Conservation (phyloP, 148 eudicot species). For the Silene latifolia region DNA sequence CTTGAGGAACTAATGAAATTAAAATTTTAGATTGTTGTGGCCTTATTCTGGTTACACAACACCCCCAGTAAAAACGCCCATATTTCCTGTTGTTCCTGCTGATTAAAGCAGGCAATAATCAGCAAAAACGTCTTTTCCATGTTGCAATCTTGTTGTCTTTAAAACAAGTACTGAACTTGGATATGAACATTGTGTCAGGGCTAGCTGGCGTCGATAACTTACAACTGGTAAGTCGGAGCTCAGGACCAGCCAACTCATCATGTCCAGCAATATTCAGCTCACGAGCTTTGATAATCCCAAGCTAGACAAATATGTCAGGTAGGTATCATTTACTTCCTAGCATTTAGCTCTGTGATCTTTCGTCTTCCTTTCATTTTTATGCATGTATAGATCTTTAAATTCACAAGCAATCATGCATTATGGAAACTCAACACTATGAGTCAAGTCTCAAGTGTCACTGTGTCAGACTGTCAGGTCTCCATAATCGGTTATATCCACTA, state of each 20-base stretch:
- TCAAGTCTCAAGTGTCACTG: background rate
- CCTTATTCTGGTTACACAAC: background rate
- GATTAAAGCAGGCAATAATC: background rate
- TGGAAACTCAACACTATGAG: background rate
- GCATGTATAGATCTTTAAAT: background rate
- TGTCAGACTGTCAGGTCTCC: background rate
- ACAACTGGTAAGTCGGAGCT: background rate
- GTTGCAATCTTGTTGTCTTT: background rate
- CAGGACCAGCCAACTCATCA: slow-evolving; percentile 9
- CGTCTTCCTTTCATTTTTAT: background rate
- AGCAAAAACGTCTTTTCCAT: background rate
- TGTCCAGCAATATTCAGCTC: slow-evolving; percentile 12
- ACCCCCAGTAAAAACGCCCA: background rate
- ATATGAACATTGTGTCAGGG: slow-evolving; percentile 20
- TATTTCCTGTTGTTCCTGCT: background rate
- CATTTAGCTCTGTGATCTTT: background rate
- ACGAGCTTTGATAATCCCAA: slow-evolving; percentile 8
- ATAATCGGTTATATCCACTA: background rate
- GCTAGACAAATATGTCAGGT: slow-evolving; percentile 27
- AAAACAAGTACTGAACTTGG: slow-evolving; percentile 1
- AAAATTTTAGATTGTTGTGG: background rate
- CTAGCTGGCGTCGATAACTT: background rate
- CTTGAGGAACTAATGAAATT: background rate
- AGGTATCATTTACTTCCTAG: background rate
- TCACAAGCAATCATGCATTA: background rate